Base-by-base conservation (phyloP, 2,329 filamentous ascomycete species). In the Xylariaceae sp. region DNA sequence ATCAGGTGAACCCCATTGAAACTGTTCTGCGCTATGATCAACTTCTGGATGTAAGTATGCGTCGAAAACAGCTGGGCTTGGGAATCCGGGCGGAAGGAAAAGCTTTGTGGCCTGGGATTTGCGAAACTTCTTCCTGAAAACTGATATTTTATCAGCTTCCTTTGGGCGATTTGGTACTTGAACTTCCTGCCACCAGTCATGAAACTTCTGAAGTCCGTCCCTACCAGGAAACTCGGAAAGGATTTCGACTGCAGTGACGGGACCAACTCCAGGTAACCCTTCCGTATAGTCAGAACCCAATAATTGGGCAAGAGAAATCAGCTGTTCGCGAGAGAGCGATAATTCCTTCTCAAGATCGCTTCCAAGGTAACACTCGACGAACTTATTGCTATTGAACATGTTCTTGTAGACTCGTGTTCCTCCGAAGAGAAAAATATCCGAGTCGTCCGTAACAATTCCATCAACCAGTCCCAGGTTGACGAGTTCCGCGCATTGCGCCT, bases 331-430 rank as follows among this genome's bases (percentile, higher is more conserved):
- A 3, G 91, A 89, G 0, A 99, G 84, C 0, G 90, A 91, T 61
- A 97, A 88, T 67, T 99, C 96, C 66, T 90, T 90, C 68, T 96
- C 91, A 0, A 99, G 80, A 69, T 99, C 95, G 0, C 79, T 80
- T 2, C 87, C 78, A 8, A 99, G 83, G 71, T 98, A 99, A 75
- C 95, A 98, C 76, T 99, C 95, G 37, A 99, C 95, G 67, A 92
- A 96, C 72, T 99, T 99, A 74, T 95, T 95, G 67, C 92, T 89
- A 75, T 97, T 99, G 81, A 99, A 99, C 92, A 99, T 96, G 78
- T 99, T 99, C 75, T 99, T 99, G 81, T 99, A 99, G 19, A 99
- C 90, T 16, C 94, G 84, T 0, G 92, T 99, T 33, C 95, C 96
- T 16, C 95, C 96, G 73, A 99, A 99, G 1, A 99, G 83, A 69